Base-by-base conservation (phyloP, 305 asterid genomes). In the Fraxinus dipetala region DNA sequence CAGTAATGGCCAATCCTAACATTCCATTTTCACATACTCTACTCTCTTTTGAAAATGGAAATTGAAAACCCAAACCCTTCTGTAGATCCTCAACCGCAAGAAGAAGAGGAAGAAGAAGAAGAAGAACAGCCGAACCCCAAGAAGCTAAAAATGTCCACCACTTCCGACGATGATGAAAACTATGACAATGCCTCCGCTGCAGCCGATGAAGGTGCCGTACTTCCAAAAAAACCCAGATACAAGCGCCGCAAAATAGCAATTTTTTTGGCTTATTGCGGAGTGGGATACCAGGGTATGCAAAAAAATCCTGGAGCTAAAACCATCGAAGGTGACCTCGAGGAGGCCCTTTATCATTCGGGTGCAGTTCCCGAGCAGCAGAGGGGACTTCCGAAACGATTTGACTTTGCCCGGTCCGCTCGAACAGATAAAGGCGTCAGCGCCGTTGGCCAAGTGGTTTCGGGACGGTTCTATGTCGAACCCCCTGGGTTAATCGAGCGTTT, bases 231-330 rank as follows among this genome's bases (percentile, higher is more conserved):
- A 78, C 93, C 93, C 74, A 89, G 80, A 70, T 94, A 93, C 95
- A 94, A 90, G 89, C 98, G 97, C 84, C 95, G 99, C 35, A 94
- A 94, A 85, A 73, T 95, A 82, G 97, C 99, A 14, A 91, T 95
- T 1, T 94, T 94, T 85, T 92, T 95, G 80, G 97, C 97, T 6
- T 94, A 91, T 79, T 94, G 97, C 86, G 99, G 98, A 80, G 97
- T 94, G 6, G 97, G 98, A 8, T 95, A 95, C 86, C 98, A 94
- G 78, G 98, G 99, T 2, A 94, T 95, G 98, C 98, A 95, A 81
- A 95, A 95, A 78, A 95, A 95, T 35, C 99, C 99, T 10, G 98
- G 99, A 34, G 99, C 98, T 40, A 95, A 94, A 85, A 95, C 99
- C 80, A 95, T 94, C 79, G 99, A 95, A 87, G 99, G 97, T 22